A percentile compares a stretch with the other conserved stretches of the same genome.
Conservation (phyloP, 306 rosid species). For the Astragalus membranaceus region DNA sequence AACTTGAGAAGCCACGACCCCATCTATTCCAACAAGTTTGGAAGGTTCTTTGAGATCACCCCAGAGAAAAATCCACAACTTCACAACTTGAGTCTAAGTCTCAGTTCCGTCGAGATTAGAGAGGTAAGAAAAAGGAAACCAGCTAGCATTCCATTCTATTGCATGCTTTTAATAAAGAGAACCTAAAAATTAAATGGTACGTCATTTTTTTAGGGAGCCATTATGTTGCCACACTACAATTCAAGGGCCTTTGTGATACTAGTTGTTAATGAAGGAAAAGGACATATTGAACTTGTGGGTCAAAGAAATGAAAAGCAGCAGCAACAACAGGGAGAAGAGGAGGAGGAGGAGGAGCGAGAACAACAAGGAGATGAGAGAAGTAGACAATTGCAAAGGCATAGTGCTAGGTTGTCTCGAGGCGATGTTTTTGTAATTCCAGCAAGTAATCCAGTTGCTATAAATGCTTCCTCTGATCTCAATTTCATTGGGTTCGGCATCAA, state of each 20-base stretch:
- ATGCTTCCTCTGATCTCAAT: conserved; percentile 17
- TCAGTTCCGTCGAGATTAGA: neutral
- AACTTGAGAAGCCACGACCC: neutral
- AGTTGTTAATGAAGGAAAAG: neutral
- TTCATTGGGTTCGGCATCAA: conserved; percentile 30
- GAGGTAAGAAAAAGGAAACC: neutral
- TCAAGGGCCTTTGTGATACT: neutral
- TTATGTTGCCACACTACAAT: conserved; percentile 17
- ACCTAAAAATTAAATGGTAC: too few species aligned
- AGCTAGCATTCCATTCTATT: neutral
- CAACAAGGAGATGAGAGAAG: neutral
- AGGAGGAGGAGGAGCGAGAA: neutral
- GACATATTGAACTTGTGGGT: neutral
- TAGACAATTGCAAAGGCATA: neutral
- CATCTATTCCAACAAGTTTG: conserved; percentile 12
- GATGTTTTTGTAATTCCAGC: conserved; percentile 29
- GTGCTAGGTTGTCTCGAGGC: neutral
- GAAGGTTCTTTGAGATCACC: conserved; percentile 13
- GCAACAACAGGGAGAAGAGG: neutral
- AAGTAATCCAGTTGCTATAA: conserved; percentile 24
- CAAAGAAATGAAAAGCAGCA: neutral
- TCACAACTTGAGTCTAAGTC: neutral
- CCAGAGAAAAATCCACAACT: neutral
- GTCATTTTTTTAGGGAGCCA: conserved; percentile 3
- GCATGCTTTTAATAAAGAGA: too few species aligned